phyloP scores from a whole-genome alignment of 805 yeast species.

The Candida pseudofarinosa region DNA sequence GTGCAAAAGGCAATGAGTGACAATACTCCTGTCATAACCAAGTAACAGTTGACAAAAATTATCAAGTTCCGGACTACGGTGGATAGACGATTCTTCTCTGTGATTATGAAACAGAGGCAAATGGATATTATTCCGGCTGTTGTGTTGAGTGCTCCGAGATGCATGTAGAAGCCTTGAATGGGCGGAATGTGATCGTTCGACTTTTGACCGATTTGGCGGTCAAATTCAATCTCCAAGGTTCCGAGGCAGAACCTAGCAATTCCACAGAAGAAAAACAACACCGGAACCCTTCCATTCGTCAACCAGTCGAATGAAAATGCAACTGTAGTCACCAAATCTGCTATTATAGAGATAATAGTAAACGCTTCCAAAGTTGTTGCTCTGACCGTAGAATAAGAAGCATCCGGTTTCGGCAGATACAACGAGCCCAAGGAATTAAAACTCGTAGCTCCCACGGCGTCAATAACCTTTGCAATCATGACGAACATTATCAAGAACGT shows the following conservation, averaged over 20 bases:
- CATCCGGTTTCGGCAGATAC: neutral
- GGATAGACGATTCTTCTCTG: neutral
- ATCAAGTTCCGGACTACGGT: constrained; percentile 1
- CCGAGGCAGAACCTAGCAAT: neutral
- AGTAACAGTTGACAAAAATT: constrained; percentile 5
- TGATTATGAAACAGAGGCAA: neutral
- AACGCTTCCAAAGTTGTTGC: neutral
- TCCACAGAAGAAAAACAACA: neutral
- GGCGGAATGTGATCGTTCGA: neutral
- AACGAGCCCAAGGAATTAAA: neutral
- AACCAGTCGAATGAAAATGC: neutral
- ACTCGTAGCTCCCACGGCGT: neutral
- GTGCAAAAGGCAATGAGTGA: constrained; percentile 5
- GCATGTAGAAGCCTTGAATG: neutral
- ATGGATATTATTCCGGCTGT: neutral
- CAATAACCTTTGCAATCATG: neutral
- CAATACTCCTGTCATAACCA: constrained; percentile 2
- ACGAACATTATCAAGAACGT: neutral
- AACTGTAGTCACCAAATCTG: neutral
- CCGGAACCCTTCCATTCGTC: neutral
- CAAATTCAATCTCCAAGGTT: neutral
- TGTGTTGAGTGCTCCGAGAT: neutral
- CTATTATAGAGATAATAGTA: neutral
- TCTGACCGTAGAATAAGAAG: neutral
- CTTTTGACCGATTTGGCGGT: neutral